Conservation (phyloP, 768 basidiomycete genomes). For the Porpolomopsis calyptriformis region DNA sequence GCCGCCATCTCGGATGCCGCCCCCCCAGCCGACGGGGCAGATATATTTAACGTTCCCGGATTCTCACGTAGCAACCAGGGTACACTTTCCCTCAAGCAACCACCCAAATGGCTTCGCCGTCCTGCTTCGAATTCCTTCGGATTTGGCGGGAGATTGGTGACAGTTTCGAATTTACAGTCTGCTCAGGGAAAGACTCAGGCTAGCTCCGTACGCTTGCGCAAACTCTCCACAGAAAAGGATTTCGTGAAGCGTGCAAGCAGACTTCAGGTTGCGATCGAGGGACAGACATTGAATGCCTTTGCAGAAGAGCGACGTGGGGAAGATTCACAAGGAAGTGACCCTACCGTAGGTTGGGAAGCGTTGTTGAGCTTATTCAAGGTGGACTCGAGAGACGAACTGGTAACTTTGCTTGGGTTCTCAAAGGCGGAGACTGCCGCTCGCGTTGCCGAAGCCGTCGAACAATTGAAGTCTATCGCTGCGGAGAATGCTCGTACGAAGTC, state of each 20-base stretch:
- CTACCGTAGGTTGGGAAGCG: constrained; percentile 71
- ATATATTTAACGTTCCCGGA: constrained; percentile 66
- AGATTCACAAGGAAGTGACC: constrained; percentile 21
- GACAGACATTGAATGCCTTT: constrained; percentile 48
- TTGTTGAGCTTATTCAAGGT: constrained; percentile 81
- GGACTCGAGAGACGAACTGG: constrained; percentile 81
- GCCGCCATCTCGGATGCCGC: constrained; percentile 30
- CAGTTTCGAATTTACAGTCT: constrained; percentile 64
- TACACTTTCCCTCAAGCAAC: constrained; percentile 79
- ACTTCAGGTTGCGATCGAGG: constrained; percentile 53
- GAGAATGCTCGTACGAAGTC: constrained; percentile 22
- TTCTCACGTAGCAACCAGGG: constrained; percentile 39
- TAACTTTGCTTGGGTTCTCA: constrained; percentile 85
- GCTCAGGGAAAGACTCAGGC: constrained; percentile 76
- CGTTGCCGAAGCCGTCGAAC: constrained; percentile 74
- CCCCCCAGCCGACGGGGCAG: constrained; percentile 48
- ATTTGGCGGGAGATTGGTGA: constrained; percentile 81
- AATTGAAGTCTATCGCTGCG: constrained; percentile 42
- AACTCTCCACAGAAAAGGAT: constrained; percentile 62
- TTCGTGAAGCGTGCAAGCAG: constrained; percentile 66
- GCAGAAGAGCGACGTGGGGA: constrained; percentile 44
- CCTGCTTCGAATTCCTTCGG: constrained; percentile 78
- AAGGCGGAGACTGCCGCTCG: constrained; percentile 72
- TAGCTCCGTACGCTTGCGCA: constrained; percentile 68
- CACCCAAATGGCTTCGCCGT: constrained; percentile 93